Evolutionary conservation across 148 eudicot species (phyloP), one percentile per base, ranked within the genome.

Genomic region (Cornus suecica): DNA sequence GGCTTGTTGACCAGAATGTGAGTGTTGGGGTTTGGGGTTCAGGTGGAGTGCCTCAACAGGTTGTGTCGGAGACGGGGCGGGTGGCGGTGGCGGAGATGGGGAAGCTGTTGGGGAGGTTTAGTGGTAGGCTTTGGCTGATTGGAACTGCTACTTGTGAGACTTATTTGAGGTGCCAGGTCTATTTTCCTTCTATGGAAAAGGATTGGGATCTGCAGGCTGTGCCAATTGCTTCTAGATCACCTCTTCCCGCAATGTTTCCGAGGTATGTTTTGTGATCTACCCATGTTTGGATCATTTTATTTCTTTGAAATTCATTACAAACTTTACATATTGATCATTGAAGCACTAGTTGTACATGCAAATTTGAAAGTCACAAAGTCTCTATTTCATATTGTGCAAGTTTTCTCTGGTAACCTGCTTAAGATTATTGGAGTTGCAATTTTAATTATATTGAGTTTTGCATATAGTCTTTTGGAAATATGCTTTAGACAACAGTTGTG

Each of bases 131-230:
- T 77, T 94, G 97, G 99, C 80, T 90, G 71, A 86, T 91, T 74
- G 99, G 97, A 29, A 87, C 88, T 22, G 97, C 99, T 48, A 92
- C 99, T 18, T 94, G 99, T 82, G 97, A 92, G 84, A 94, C 99
- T 22, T 94, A 90, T 78, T 74, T 94, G 81, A 92, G 99, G 78
- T 92, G 99, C 65, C 94, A 94, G 45, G 91, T 94, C 62, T 90
- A 89, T 86, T 90, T 90, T 74, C 88, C 97, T 30, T 65, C 86
- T 23, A 89, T 91, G 97, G 99, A 94, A 80, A 82, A 42, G 83
- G 94, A 90, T 66, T 94, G 97, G 99, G 99, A 94, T 89, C 85
- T 94, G 68, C 99, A 94, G 69, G 99, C 91, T 8, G 90, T 92
- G 31, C 90, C 99, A 3, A 86, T 94, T 80, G 90, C 94, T 34